Evolutionary conservation across 2,329 filamentous ascomycete species (phyloP), one percentile per base, ranked within the genome.

Genomic region (Arthrinium puccinioides): DNA sequence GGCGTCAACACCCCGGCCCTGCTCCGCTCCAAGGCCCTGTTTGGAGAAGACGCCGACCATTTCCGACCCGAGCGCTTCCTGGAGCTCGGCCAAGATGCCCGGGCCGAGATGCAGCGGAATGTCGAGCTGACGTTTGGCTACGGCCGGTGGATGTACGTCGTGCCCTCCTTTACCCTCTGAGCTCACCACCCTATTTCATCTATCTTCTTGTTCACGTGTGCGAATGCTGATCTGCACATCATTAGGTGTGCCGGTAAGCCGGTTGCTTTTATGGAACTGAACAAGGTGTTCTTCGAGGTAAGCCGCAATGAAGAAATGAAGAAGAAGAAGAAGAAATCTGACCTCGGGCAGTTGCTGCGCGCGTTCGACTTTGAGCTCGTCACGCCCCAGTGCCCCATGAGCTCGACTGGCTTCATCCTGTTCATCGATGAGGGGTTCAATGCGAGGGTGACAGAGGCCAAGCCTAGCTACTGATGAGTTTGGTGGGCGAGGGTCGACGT

Each of bases 41-140:
- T 58, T 33, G 61, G 63, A 7, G 36, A 44, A 10, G 61, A 67
- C 42, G 55, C 59, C 5, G 51, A 61, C 19, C 36, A 59, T 1
- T 72, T 63, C 49, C 54, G 61, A 4, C 69, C 67, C 1, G 65
- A 67, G 30, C 54, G 68, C n/a, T 70, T 67, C 58, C 41, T 69
- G 14, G 54, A 64, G 32, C 51, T 48, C 1, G 54, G 57, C 9
- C 43, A 44, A 2, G 53, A 51, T 1, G 48, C 54, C 21, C 49
- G 53, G 21, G 49, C 44, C n/a, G 47, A 50, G 20, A 62, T 60
- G 50, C 49, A 59, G 32, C 46, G 49, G 10, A 57, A 53, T 5
- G 42, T 60, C 23, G 64, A 66, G 29, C 48, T 63, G 11, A 46
- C 60, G 4, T 69, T 68, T 43, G 62, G 62, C 1, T 49, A 56